Conservation (phyloP, 768 basidiomycete genomes). For the Solioccasus polychromus region DNA sequence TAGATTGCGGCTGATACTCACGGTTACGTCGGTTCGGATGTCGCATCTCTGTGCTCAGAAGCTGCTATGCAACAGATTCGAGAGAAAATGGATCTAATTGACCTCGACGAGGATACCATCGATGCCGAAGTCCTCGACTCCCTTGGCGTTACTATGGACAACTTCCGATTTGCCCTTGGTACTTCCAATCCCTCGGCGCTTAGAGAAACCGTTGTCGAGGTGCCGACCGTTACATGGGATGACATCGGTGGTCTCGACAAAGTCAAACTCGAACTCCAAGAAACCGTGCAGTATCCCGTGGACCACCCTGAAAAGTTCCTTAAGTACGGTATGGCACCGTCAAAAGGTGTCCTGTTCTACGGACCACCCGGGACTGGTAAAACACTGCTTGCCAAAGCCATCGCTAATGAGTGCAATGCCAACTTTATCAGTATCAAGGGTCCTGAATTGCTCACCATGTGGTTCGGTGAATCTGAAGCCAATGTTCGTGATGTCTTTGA, state of each 20-base stretch:
- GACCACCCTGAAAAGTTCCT: conserved; percentile 99
- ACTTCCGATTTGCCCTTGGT: conserved; percentile 99
- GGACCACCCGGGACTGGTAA: conserved; percentile 99
- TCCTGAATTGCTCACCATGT: conserved; percentile 98
- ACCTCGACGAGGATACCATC: conserved; percentile 96
- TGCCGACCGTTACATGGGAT: conserved; percentile 98
- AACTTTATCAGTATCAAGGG: conserved; percentile 99
- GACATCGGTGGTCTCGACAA: conserved; percentile 99
- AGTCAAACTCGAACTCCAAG: conserved; percentile 98
- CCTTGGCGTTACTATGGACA: conserved; percentile 99
- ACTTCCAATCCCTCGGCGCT: conserved; percentile 97
- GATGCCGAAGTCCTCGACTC: conserved; percentile 99
- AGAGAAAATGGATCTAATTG: conserved; percentile 99
- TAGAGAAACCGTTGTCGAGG: conserved; percentile 98
- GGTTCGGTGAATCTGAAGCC: conserved; percentile 99
- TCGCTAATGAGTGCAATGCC: conserved; percentile 99
- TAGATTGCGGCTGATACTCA: conserved; percentile 99
- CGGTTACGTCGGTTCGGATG: conserved; percentile 98
- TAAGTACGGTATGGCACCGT: conserved; percentile 99
- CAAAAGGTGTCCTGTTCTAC: conserved; percentile 99
- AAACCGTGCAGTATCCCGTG: conserved; percentile 99
- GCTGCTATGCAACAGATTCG: conserved; percentile 99
- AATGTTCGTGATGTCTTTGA: conserved; percentile 99
- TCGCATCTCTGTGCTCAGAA: conserved; percentile 97
- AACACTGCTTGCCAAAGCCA: conserved; percentile 96